Evolutionary conservation across 2,329 filamentous ascomycete species (phyloP).

Genomic region (Pyrenophora tritici-repentis): DNA sequence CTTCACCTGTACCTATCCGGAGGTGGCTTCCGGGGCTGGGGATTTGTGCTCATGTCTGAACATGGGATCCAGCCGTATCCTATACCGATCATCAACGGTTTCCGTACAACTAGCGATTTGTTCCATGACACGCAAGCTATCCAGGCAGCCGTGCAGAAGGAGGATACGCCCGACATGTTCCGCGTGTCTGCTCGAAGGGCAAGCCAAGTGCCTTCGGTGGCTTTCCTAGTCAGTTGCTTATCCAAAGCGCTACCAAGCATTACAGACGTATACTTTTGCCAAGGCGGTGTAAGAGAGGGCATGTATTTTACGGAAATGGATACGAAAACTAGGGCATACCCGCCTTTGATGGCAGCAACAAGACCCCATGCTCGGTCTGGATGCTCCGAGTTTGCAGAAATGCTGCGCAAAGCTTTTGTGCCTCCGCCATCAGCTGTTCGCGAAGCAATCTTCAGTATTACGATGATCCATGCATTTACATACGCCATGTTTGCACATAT

Average conservation of each 20-base stretch:
- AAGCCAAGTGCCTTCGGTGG: slow-evolving; percentile 81
- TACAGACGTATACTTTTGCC: slow-evolving; percentile 76
- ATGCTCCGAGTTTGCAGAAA: slow-evolving; percentile 51
- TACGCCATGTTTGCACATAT: slow-evolving; percentile 62
- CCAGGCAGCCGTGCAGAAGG: slow-evolving; percentile 48
- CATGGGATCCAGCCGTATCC: slow-evolving; percentile 78
- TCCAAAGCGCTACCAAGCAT: slow-evolving; percentile 71
- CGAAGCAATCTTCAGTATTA: slow-evolving; percentile 48
- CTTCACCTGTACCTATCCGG: slow-evolving; percentile 80
- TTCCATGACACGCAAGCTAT: slow-evolving; percentile 63
- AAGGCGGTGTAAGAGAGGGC: slow-evolving; percentile 85
- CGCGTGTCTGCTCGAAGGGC: slow-evolving; percentile 81
- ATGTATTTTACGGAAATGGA: slow-evolving; percentile 75
- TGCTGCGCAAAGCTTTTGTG: slow-evolving; percentile 57
- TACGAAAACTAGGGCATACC: slow-evolving; percentile 61
- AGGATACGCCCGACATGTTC: slow-evolving; percentile 55
- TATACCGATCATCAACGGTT: slow-evolving; percentile 80
- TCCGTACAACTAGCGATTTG: slow-evolving; percentile 64
- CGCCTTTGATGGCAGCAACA: slow-evolving; percentile 70
- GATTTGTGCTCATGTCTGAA: slow-evolving; percentile 82
- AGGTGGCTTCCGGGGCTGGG: slow-evolving; percentile 88
- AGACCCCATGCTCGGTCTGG: slow-evolving; percentile 57
- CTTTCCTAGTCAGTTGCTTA: slow-evolving; percentile 77
- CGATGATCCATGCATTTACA: slow-evolving; percentile 61
- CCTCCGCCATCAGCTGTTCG: slow-evolving; percentile 18